Evolutionary conservation across 495 filamentous ascomycete genomes (phyloP), one percentile per base, ranked within the genome.

Genomic region (Daldinia caldariorum): DNA sequence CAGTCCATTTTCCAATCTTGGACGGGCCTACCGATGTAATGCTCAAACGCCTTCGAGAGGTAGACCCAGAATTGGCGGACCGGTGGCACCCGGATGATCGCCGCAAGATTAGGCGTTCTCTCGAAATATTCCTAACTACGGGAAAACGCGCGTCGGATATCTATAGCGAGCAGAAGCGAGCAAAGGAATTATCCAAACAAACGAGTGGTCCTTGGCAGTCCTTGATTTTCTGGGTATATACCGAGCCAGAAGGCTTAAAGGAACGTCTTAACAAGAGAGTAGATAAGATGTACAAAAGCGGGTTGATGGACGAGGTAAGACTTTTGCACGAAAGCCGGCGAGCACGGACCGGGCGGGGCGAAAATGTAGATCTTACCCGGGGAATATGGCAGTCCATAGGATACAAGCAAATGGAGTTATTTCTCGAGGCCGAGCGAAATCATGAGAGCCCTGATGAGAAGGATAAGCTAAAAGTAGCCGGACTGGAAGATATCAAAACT

Each of bases 311-410:
- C 18, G 87, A 98, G 80, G 90, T 92, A 0, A 77, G 84, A 51
- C 80, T 75, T 1, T 85, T 97, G 69, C 87, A 86, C 37, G 77
- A 84, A 3, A 88, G 85, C 58, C 76, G 89, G 2, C 77, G 80
- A 13, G 54, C 79, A 14, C 80, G 85, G 45, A 69, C 83, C 14
- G 73, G 79, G 0, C 72, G 82, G 9, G 90, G 89, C 0, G 76
- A 82, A 1, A 67, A 70, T 5, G 79, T 95, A 20, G 92, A 98
- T 69, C 81, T 85, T 55, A 90, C 86, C 0, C 86, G 89, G 32
- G 96, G 96, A 3, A 95, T 98, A 13, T 98, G 94, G 93, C 89
- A 95, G 56, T 94, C 94, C 10, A 98, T 99, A 70, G 96, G 96
- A 0, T 97, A 92, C 77, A 97, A 95, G 73, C 93, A 99, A 77